Evolutionary conservation across 345 rosid species (phyloP).

Genomic region (Populus tremula): DNA sequence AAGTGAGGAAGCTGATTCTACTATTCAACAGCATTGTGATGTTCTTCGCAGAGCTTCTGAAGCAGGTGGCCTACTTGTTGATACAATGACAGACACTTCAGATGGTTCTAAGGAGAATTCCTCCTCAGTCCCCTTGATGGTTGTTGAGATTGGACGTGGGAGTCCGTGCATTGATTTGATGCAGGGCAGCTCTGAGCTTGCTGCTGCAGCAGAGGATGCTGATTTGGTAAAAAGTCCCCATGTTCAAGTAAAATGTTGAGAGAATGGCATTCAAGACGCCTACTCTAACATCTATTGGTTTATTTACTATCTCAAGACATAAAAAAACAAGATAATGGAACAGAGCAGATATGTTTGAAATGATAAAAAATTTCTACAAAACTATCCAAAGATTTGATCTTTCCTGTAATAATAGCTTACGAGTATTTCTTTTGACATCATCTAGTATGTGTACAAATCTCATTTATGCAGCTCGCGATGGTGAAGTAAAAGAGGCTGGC

Average conservation of each 20-base stretch:
- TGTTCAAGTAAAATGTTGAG: neutral
- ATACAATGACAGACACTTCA: constrained; percentile 66
- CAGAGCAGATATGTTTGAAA: too few relatives aligned
- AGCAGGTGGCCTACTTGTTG: constrained; percentile 81
- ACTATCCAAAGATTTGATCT: too few relatives aligned
- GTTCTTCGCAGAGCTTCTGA: constrained; percentile 92
- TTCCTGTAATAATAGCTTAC: too few relatives aligned
- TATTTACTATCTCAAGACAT: too few relatives aligned
- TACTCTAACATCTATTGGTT: neutral
- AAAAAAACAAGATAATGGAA: too few relatives aligned
- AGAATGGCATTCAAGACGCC: neutral
- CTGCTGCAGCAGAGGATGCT: constrained; percentile 85
- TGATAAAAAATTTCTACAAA: too few relatives aligned
- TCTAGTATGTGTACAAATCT: too few relatives aligned
- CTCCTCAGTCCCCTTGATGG: constrained; percentile 75
- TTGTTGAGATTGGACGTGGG: constrained; percentile 75
- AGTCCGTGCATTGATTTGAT: constrained; percentile 96
- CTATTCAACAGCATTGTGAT: constrained; percentile 72
- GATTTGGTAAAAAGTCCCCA: constrained; percentile 62
- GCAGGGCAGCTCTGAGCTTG: constrained; percentile 99
- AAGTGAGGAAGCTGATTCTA: constrained; percentile 17
- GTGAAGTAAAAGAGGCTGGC: too few relatives aligned
- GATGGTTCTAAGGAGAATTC: constrained; percentile 62
- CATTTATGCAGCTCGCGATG: too few relatives aligned
- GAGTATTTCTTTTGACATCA: too few relatives aligned